A percentile compares a stretch with the other conserved stretches of the same genome.
Evolutionary conservation across 1,139 yeast genomes (phyloP).

Genomic region (Suhomyces chickasaworum): DNA sequence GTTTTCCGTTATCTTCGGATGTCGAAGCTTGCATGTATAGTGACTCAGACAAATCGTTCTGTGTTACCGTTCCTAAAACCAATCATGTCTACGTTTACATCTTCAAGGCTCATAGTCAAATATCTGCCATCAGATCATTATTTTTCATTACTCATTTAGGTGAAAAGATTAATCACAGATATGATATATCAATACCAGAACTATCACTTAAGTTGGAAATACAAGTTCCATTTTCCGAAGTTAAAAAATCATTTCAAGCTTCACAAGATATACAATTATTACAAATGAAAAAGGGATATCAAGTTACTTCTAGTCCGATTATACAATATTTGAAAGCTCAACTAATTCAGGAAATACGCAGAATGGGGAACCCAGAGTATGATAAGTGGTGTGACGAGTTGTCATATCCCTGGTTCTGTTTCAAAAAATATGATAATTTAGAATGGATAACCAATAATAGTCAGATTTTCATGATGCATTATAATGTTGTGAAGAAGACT

Average conservation of each 20-base stretch:
- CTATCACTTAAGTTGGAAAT: constrained; percentile 49
- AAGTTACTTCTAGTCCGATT: constrained; percentile 31
- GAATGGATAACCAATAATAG: constrained; percentile 71
- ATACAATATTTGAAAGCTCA: constrained; percentile 36
- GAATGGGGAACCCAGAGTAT: constrained; percentile 14
- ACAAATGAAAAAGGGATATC: constrained; percentile 35
- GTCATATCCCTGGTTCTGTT: constrained; percentile 51
- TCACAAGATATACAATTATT: constrained; percentile 16
- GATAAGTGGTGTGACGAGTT: constrained; percentile 22
- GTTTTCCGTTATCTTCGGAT: constrained; percentile 23
- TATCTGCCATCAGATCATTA: constrained; percentile 63
- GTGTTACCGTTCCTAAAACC: constrained; percentile 43
- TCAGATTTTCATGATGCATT: constrained; percentile 42
- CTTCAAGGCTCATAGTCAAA: constrained; percentile 53
- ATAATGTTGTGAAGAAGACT: constrained; percentile 26
- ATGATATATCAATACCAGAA: constrained; percentile 55
- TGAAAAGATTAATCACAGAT: constrained; percentile 23
- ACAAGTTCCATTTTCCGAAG: constrained; percentile 33
- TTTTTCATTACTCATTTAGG: constrained; percentile 54
- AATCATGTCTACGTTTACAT: constrained; percentile 46
- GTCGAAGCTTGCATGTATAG: constrained; percentile 59
- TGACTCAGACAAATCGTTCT: constrained; percentile 67
- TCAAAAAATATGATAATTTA: constrained; percentile 69
- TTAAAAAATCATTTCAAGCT: constrained; percentile 20
- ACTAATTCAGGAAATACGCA: constrained; percentile 21